Conservation (phyloP, 768 basidiomycete genomes). For the Trametes gibbosa region DNA sequence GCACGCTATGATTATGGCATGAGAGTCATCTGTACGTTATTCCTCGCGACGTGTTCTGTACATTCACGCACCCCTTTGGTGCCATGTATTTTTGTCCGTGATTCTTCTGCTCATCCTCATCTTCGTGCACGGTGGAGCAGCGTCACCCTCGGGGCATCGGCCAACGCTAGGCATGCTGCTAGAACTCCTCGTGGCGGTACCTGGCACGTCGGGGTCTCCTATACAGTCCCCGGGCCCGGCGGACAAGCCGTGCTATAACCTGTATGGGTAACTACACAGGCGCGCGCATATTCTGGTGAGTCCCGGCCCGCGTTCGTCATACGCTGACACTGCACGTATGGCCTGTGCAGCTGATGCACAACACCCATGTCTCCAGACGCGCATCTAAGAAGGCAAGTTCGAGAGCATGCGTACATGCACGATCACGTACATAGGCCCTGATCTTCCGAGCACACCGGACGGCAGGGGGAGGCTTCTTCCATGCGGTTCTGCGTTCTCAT, state of each 20-base stretch:
- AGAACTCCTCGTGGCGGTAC: neutral
- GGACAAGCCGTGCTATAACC: neutral
- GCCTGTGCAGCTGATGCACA: neutral
- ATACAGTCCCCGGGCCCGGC: neutral
- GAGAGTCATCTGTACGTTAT: conserved; percentile 13
- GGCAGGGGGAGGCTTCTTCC: neutral
- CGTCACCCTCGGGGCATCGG: neutral
- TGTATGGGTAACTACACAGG: neutral
- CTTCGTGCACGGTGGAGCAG: neutral
- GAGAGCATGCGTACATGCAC: neutral
- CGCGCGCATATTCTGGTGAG: neutral
- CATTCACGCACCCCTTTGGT: conserved; percentile 4
- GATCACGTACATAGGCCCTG: conserved; percentile 1
- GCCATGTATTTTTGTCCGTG: neutral
- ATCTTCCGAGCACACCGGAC: conserved; percentile 9
- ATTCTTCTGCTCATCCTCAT: neutral
- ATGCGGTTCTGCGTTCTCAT: neutral
- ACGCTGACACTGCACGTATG: neutral
- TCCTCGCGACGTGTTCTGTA: neutral
- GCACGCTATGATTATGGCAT: conserved; percentile 17
- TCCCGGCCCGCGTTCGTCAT: neutral
- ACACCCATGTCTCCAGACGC: neutral
- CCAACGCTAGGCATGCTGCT: neutral
- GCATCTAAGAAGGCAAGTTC: neutral
- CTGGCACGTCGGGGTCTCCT: neutral